Percentiles rank a stretch among this genome's conserved stretches.
These are phyloP conservation scores for Atalantia buxifolia DNA, from an alignment of 345 rosid genomes.

Conservation along the genomic window DNA sequence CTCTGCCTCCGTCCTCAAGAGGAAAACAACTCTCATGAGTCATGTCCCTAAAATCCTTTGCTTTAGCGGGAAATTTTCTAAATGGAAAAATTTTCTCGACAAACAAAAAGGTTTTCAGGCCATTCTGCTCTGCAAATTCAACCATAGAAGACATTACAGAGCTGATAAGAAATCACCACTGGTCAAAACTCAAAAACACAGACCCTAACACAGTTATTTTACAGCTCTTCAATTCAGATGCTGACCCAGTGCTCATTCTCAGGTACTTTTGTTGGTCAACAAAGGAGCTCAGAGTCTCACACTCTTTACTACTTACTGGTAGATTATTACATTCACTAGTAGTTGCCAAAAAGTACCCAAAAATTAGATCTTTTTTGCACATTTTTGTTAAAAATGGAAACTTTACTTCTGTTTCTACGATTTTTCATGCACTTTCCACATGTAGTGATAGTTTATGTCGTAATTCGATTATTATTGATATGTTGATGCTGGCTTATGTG, in stretches of 20 bases:
- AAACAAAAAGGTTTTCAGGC: slow-evolving; percentile 18
- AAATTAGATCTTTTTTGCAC: slow-evolving; percentile 67
- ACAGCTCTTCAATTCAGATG: slow-evolving; percentile 44
- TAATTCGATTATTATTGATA: slow-evolving; percentile 62
- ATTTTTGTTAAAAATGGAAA: slow-evolving; percentile 41
- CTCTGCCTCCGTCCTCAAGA: background rate
- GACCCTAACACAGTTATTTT: slow-evolving; percentile 28
- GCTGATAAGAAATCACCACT: slow-evolving; percentile 59
- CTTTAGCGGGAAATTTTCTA: background rate
- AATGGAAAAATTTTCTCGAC: slow-evolving; percentile 9
- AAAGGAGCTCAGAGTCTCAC: slow-evolving; percentile 37
- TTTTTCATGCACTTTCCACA: slow-evolving; percentile 58
- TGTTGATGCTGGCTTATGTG: slow-evolving; percentile 65
- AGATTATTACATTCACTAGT: slow-evolving; percentile 52
- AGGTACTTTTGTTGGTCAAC: slow-evolving; percentile 64
- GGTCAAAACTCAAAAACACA: too few species aligned
- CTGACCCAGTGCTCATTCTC: slow-evolving; percentile 56
- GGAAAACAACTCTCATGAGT: background rate
- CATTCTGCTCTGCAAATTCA: slow-evolving; percentile 23
- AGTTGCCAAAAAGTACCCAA: slow-evolving; percentile 45
- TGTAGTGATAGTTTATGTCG: slow-evolving; percentile 46
- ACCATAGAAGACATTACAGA: slow-evolving; percentile 24
- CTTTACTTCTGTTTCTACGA: slow-evolving; percentile 39
- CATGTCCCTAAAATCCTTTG: background rate
- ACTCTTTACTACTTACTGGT: slow-evolving; percentile 45